Evolutionary conservation across 2,329 filamentous ascomycete species (phyloP).

Genomic region (Acephala macrosclerotiorum): DNA sequence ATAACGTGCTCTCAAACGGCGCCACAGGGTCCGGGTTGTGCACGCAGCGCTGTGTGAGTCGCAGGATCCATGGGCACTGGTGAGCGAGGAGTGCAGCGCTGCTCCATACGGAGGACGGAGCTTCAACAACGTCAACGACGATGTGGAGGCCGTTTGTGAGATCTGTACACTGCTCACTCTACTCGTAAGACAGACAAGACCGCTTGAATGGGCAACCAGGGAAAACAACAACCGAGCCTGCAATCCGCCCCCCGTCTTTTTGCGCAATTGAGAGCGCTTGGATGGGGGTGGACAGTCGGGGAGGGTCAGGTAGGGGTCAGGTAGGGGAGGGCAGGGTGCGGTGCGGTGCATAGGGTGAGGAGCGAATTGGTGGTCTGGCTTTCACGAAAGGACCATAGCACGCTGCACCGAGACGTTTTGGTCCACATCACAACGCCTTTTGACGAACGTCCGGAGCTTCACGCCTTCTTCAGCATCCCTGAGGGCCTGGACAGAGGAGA

Average conservation of each 20-base stretch:
- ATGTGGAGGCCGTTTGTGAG: neutral
- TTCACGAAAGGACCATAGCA: slow-evolving; percentile 16
- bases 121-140: neutral
- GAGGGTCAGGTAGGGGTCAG: slow-evolving; percentile 2
- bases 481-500: neutral
- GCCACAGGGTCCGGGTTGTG: neutral
- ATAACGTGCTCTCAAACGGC: neutral
- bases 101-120: neutral
- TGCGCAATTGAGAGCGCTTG: slow-evolving; percentile 17
- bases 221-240: slow-evolving; percentile 3
- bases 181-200: neutral
- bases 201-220: slow-evolving; percentile 25
- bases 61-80: neutral
- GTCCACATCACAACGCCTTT: slow-evolving; percentile 22
- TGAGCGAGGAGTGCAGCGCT: neutral
- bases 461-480: slow-evolving; percentile 23
- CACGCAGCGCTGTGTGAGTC: neutral
- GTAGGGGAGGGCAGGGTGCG: neutral
- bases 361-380: neutral
- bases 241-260: slow-evolving; percentile 6
- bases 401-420: slow-evolving; percentile 30
- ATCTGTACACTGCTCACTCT: neutral
- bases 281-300: slow-evolving; percentile 8
- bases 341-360: neutral
- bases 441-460: slow-evolving; percentile 24